phyloP scores from a whole-genome alignment of 768 basidiomycete genomes.

The Chalciporus sphaerocephalus region DNA sequence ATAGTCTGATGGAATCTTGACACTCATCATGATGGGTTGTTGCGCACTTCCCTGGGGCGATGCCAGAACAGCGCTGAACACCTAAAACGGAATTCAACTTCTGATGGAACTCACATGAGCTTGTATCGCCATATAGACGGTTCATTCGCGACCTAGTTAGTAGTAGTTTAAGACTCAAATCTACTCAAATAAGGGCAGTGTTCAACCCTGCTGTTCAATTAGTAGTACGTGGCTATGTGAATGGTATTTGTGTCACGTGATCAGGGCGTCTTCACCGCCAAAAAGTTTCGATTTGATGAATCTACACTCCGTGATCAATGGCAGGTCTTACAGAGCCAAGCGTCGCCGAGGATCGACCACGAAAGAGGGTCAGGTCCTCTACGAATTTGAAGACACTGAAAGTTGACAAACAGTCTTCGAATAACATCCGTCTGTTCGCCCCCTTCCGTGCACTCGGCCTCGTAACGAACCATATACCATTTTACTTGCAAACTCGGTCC shows the following conservation, averaged over 20 bases:
- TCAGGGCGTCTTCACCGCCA: not conserved
- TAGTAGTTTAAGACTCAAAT: too few relatives aligned
- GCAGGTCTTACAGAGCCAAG: constrained; percentile 13
- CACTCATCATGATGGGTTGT: too few relatives aligned
- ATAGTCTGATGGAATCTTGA: too few relatives aligned
- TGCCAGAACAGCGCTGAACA: too few relatives aligned
- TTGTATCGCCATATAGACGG: too few relatives aligned
- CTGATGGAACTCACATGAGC: too few relatives aligned
- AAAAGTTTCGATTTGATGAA: not conserved
- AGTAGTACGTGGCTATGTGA: too few relatives aligned
- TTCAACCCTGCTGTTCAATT: too few relatives aligned
- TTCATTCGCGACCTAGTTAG: too few relatives aligned
- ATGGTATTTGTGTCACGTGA: constrained; percentile 14
- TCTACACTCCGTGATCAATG: constrained; percentile 15
- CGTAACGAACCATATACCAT: constrained; percentile 87
- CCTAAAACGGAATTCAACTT: too few relatives aligned
- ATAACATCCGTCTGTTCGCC: constrained; percentile 59
- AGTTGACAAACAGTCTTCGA: constrained; percentile 3
- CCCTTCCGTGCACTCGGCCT: constrained; percentile 96
- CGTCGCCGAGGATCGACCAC: constrained; percentile 17
- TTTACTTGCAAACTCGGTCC: constrained; percentile 79
- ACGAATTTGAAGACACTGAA: constrained; percentile 3
- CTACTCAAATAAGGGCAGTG: too few relatives aligned
- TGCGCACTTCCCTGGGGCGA: too few relatives aligned
- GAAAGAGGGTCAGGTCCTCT: constrained; percentile 21